phyloP scores from a whole-genome alignment of 2,329 filamentous ascomycete species.

The Fusarium newnesense region DNA sequence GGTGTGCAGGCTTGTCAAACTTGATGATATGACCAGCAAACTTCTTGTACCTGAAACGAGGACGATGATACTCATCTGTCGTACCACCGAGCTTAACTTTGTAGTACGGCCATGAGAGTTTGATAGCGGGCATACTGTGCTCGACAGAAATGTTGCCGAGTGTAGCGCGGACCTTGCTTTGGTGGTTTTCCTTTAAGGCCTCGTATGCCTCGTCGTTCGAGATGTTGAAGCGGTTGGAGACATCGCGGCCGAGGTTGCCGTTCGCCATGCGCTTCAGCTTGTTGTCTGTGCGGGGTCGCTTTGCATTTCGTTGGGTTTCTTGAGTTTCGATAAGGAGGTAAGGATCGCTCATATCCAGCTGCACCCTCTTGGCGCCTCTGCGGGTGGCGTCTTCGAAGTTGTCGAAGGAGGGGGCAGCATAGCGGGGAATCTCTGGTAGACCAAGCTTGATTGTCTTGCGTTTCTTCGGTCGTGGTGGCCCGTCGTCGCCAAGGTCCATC shows the following conservation, averaged over 20 bases:
- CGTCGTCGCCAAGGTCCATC: constrained; percentile 58
- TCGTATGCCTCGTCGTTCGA: constrained; percentile 98
- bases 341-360: constrained; percentile 88
- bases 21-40: constrained; percentile 74
- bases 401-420: constrained; percentile 78
- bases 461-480: constrained; percentile 69
- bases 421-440: constrained; percentile 66
- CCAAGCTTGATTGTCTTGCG: constrained; percentile 71
- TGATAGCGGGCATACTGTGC: constrained; percentile 90
- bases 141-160: constrained; percentile 93
- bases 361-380: constrained; percentile 79
- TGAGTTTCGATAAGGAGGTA: constrained; percentile 84
- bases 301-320: constrained; percentile 70
- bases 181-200: constrained; percentile 93
- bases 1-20: constrained; percentile 75
- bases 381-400: constrained; percentile 80
- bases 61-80: constrained; percentile 85
- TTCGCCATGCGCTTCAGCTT: constrained; percentile 75
- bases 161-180: constrained; percentile 93
- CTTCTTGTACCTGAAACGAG: constrained; percentile 77
- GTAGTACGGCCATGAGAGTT: constrained; percentile 96
- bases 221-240: constrained; percentile 89
- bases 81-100: constrained; percentile 82
- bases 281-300: constrained; percentile 65
- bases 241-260: constrained; percentile 75